These are phyloP conservation scores for Aspergillus sp. DNA, from an alignment of 2,329 filamentous ascomycete genomes.

Conservation along the genomic window DNA sequence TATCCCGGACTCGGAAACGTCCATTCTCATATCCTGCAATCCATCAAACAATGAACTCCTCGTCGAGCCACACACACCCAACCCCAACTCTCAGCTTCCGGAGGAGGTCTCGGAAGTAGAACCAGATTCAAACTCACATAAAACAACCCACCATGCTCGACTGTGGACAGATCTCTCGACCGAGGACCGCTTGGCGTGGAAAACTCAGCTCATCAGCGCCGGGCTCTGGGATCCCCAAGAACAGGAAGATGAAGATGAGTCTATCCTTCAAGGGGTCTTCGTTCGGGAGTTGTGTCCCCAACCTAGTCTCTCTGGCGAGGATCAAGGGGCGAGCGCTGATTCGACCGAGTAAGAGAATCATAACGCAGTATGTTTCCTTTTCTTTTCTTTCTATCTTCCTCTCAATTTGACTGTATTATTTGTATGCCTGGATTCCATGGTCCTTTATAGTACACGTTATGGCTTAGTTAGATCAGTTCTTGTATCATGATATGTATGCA, in stretches of 20 bases:
- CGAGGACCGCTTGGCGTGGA: constrained; percentile 2
- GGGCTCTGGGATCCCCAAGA: background rate
- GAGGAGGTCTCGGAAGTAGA: background rate
- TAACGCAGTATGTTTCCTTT: background rate
- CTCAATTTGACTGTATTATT: background rate
- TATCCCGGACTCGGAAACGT: constrained; percentile 12
- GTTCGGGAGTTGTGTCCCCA: constrained; percentile 1
- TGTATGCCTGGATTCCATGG: background rate
- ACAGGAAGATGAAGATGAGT: constrained; percentile 7
- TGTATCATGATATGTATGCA: background rate
- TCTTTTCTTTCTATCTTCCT: background rate
- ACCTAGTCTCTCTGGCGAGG: background rate
- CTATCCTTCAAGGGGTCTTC: background rate
- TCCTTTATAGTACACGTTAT: background rate
- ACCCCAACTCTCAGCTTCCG: background rate
- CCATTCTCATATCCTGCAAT: constrained; percentile 25
- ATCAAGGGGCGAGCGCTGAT: background rate
- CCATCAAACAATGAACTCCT: constrained; percentile 23
- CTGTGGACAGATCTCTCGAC: background rate
- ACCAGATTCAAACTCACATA: background rate
- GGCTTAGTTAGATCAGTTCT: background rate
- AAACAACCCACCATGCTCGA: background rate
- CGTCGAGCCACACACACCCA: constrained; percentile 17
- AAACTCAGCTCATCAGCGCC: constrained; percentile 1
- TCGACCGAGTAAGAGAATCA: background rate